Evolutionary conservation across 192 early-diverging fungal genomes (phyloP).

Genomic region (Backusella sp.): DNA sequence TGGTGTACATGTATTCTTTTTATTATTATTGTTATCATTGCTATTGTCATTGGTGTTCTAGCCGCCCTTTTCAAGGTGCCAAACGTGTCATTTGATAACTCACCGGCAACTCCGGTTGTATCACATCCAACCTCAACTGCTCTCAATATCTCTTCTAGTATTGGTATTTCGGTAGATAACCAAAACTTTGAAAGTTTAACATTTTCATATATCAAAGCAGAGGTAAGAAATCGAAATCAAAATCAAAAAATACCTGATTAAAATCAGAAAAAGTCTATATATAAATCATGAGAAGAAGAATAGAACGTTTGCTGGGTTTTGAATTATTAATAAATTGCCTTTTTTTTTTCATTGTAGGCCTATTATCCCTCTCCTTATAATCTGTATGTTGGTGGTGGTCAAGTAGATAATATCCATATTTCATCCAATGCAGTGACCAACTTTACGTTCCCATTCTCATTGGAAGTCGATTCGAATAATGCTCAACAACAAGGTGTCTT

Average conservation of each 20-base stretch:
- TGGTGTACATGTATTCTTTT: constrained; percentile 42
- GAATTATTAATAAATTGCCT: constrained; percentile 2
- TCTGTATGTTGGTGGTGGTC: constrained; percentile 49
- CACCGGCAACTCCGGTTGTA: not conserved
- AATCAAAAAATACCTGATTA: not conserved
- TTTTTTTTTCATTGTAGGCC: constrained; percentile 32
- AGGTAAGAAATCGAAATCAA: constrained; percentile 34
- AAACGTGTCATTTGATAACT: constrained; percentile 25
- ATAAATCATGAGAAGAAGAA: not conserved
- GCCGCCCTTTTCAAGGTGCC: constrained; percentile 47
- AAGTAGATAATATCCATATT: constrained; percentile 42
- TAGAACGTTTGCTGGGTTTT: not conserved
- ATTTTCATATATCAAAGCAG: constrained; percentile 44
- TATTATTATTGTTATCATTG: constrained; percentile 39
- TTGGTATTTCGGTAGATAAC: constrained; percentile 39
- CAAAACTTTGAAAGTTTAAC: constrained; percentile 45
- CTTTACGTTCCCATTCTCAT: constrained; percentile 45
- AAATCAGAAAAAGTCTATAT: not conserved
- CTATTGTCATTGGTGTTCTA: constrained; percentile 40
- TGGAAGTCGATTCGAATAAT: constrained; percentile 29
- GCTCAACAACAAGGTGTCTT: constrained; percentile 38
- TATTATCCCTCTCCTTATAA: constrained; percentile 45
- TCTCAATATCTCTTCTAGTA: not conserved
- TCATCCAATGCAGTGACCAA: constrained; percentile 32
- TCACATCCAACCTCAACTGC: not conserved